Evolutionary conservation across 2,329 filamentous ascomycete species (phyloP).

Genomic region (Salinomyces thailandicus): DNA sequence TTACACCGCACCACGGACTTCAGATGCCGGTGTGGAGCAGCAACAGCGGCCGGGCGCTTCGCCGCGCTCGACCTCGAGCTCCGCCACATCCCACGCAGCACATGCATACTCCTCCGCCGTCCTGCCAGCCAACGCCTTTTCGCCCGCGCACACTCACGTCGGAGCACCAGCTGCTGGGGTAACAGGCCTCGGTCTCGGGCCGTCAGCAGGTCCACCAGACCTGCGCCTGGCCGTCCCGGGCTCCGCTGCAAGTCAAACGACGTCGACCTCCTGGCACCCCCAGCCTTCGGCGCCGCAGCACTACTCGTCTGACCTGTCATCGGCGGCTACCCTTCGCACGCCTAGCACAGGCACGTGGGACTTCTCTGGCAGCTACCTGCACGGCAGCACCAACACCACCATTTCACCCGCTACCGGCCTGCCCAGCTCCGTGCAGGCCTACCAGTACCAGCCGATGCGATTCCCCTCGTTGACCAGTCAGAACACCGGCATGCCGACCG

Average conservation of each 20-base stretch:
- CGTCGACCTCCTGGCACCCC: constrained; percentile 25
- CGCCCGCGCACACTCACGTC: constrained; percentile 14
- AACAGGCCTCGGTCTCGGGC: constrained; percentile 23
- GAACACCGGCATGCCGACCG: constrained; percentile 15
- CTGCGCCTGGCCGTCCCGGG: constrained; percentile 27
- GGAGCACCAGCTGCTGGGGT: constrained; percentile 12
- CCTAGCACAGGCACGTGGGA: constrained; percentile 16
- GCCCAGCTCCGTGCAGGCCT: constrained; percentile 20
- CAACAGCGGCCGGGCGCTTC: constrained; percentile 26
- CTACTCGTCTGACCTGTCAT: constrained; percentile 23
- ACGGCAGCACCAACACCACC: constrained; percentile 1
- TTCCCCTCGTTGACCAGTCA: constrained; percentile 21
- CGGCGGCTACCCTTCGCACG: constrained; percentile 4
- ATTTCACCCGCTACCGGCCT: constrained; percentile 22
- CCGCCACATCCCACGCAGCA: constrained; percentile 19
- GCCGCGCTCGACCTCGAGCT: constrained; percentile 23
- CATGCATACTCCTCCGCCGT: constrained; percentile 17
- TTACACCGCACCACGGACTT: constrained; percentile 28
- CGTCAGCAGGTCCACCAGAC: constrained; percentile 29
- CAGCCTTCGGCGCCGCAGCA: constrained; percentile 22
- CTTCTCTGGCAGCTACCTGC: constrained; percentile 17
- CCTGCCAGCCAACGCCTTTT: constrained; percentile 21
- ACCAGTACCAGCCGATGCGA: constrained; percentile 16
- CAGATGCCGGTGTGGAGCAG: constrained; percentile 39
- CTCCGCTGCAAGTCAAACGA: constrained; percentile 19